Base-by-base conservation (phyloP, 129 eudicot genomes). In the Helianthus annuus region DNA sequence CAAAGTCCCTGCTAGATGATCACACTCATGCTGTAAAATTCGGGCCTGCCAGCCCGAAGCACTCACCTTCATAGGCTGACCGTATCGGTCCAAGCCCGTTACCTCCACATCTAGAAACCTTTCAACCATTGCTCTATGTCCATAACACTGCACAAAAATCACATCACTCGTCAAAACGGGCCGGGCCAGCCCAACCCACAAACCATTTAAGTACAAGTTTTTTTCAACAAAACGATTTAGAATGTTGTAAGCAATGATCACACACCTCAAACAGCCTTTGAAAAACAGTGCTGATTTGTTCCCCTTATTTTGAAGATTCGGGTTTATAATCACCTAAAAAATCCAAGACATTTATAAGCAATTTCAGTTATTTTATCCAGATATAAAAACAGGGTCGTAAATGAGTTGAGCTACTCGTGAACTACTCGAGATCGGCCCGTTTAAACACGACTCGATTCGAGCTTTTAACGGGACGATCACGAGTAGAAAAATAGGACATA, bases 11-110 rank as follows among this genome's bases (percentile, higher is more conserved):
- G 79, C 86, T 58, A 94, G 72, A 81, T 94, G 98, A 80, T 94
- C 98, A 52, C 88, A 90, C 59, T 94, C 98, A 64, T 94, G 98
- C 83, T 94, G 98, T 68, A 94, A 82, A 44, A 94, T 90, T 7
- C 97, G 96, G 6, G 98, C 98, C 74, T 94, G 98, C 98, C 98
- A 94, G 6, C 98, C 98, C 16, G 87, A 84, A 52, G 98, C 98
- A 68, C 79, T 69, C 51, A 94, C 93, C 85, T 82, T 88, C 53
- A 94, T 78, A 2, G 98, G 88, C 73, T 83, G 78, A 4, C 97
- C 98, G 19, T 82, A 39, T 55, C 91, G 77, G 70, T 90, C 89
- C 34, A 84, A 73, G 34, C 98, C 98, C 4, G 96, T 87, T 63
- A 90, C 97, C 80, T 94, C 97, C 0, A 94, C 87, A n/a, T 90